Evolutionary conservation across 1,284 basidiomycete species (phyloP).

Genomic region (Clitocybe nebularis): DNA sequence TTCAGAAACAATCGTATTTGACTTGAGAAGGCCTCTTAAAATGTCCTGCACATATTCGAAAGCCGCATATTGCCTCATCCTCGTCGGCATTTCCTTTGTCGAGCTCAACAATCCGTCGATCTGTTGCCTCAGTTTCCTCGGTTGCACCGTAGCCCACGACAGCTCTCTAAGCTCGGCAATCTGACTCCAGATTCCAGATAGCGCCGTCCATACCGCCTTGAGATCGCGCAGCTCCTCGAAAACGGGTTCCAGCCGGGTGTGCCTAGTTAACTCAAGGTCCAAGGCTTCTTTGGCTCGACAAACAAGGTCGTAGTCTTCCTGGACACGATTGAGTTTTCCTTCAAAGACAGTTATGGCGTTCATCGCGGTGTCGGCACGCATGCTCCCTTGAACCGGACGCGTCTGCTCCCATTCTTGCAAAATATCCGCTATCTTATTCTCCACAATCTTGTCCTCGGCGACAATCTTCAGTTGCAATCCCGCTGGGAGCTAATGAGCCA

Average conservation of each 20-base stretch:
- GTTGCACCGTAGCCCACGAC: slow-evolving; percentile 90
- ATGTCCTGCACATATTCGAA: slow-evolving; percentile 98
- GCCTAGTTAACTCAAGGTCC: slow-evolving; percentile 86
- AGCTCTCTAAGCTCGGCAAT: slow-evolving; percentile 87
- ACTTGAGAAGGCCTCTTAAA: slow-evolving; percentile 83
- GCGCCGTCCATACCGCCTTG: slow-evolving; percentile 97
- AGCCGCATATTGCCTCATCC: slow-evolving; percentile 98
- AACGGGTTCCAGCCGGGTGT: slow-evolving; percentile 90
- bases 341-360: slow-evolving; percentile 95
- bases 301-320: slow-evolving; percentile 93
- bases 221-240: slow-evolving; percentile 95
- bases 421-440: slow-evolving; percentile 73
- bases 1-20: slow-evolving; percentile 86
- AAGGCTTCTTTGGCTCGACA: slow-evolving; percentile 96
- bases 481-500: slow-evolving; percentile 42
- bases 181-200: slow-evolving; percentile 96
- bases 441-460: slow-evolving; percentile 97
- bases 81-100: slow-evolving; percentile 97
- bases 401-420: slow-evolving; percentile 93
- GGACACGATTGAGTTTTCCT: slow-evolving; percentile 81
- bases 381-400: slow-evolving; percentile 92
- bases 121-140: slow-evolving; percentile 92
- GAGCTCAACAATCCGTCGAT: slow-evolving; percentile 86
- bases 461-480: slow-evolving; percentile 97
- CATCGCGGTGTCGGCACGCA: slow-evolving; percentile 94